Conservation (phyloP, 345 rosid species). For the Aegle marmelos region DNA sequence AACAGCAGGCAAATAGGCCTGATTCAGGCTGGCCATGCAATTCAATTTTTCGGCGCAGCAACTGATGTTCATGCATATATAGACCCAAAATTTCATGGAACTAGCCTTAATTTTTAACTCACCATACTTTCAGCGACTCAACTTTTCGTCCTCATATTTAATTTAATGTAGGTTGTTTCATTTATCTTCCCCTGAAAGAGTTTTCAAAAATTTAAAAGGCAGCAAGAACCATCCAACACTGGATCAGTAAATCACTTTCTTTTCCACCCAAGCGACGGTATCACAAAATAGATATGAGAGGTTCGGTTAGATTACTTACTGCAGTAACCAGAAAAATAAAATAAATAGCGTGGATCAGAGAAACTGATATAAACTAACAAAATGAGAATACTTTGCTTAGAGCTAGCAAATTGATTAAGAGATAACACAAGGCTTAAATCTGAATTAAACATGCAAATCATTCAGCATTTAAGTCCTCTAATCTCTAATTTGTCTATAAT, state of each 20-base stretch:
- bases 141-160: not conserved
- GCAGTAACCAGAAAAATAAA: too few species aligned
- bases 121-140: not conserved
- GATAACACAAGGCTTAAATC: not conserved
- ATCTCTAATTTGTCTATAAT: too few species aligned
- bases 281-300: too few species aligned
- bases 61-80: not conserved
- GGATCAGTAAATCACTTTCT: too few species aligned
- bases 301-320: too few species aligned
- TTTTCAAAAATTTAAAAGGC: too few species aligned
- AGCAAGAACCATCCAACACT: too few species aligned
- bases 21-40: not conserved
- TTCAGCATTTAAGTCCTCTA: too few species aligned
- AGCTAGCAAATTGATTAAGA: not conserved
- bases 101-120: not conserved
- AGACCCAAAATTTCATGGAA: constrained; percentile 8
- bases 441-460: not conserved
- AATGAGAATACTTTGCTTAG: not conserved
- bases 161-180: not conserved
- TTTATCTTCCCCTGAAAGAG: not conserved
- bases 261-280: too few species aligned
- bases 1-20: not conserved
- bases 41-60: not conserved
- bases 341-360: not conserved
- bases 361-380: not conserved